phyloP scores from a whole-genome alignment of 495 filamentous ascomycete genomes.

The Halenospora varia region DNA sequence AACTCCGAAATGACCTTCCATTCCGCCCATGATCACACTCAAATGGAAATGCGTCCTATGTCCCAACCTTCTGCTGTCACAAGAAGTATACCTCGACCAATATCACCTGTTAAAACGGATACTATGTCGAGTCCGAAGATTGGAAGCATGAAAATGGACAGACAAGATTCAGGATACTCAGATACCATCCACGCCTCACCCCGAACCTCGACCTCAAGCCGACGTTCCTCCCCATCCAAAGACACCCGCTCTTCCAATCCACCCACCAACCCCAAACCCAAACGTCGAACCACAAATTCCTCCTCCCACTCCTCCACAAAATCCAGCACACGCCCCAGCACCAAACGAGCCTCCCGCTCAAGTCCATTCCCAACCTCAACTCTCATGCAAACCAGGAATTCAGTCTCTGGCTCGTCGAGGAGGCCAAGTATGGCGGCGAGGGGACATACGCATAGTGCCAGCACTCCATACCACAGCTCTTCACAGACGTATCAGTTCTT shows the following conservation, averaged over 20 bases:
- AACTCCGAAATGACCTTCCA: slow-evolving; percentile 24
- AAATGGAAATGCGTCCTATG: slow-evolving; percentile 15
- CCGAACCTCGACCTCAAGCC: slow-evolving; percentile 1
- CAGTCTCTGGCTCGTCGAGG: too few species aligned
- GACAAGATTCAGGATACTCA: slow-evolving; percentile 22
- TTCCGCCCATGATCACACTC: slow-evolving; percentile 18
- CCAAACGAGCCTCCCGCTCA: slow-evolving; percentile 12
- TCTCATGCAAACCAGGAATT: neutral
- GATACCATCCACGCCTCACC: slow-evolving; percentile 8
- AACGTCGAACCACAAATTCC: neutral
- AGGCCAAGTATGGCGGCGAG: too few species aligned
- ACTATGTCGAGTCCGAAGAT: slow-evolving; percentile 11
- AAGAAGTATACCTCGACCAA: neutral
- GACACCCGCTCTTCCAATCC: too few species aligned
- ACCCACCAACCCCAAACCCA: slow-evolving; percentile 3
- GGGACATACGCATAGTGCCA: too few species aligned
- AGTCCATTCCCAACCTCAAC: neutral
- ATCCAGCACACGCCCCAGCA: slow-evolving; percentile 13
- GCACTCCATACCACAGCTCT: slow-evolving; percentile 12
- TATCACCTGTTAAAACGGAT: neutral
- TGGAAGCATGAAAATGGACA: slow-evolving; percentile 11
- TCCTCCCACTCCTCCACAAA: slow-evolving; percentile 1
- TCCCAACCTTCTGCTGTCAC: neutral
- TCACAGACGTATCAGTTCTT: slow-evolving; percentile 18
- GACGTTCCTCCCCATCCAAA: slow-evolving; percentile 6